Conservation (phyloP, 306 rosid genomes). For the Alnus rubra region DNA sequence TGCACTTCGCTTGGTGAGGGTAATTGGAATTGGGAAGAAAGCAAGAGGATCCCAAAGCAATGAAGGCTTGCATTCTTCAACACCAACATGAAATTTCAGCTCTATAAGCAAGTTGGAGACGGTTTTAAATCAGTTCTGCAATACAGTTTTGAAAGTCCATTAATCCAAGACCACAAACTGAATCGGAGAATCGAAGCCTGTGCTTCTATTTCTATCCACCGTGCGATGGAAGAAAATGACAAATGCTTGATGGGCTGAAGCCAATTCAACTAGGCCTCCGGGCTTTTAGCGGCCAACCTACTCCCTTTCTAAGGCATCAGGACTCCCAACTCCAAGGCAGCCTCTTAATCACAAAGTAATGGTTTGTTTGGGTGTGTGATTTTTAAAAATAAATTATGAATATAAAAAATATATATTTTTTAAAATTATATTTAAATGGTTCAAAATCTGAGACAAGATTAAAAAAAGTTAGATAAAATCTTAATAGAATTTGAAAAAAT, state of each 20-base stretch:
- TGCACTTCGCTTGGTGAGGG: conserved; percentile 26
- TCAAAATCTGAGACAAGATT: too few relatives aligned
- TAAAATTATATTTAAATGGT: too few relatives aligned
- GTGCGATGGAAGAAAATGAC: neutral
- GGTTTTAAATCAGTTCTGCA: neutral
- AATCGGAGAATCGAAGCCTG: neutral
- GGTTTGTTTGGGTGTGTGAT: too few relatives aligned
- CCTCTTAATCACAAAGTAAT: too few relatives aligned
- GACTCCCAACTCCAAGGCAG: too few relatives aligned
- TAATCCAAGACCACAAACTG: neutral
- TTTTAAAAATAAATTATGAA: too few relatives aligned
- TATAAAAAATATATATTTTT: too few relatives aligned
- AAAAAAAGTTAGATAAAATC: too few relatives aligned
- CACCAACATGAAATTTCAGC: neutral
- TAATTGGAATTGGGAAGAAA: conserved; percentile 20
- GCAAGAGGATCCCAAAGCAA: conserved; percentile 36
- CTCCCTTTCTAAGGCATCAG: too few relatives aligned
- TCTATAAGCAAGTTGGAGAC: neutral
- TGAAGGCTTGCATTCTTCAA: conserved; percentile 45
- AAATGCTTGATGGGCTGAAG: neutral
- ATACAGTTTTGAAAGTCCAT: neutral
- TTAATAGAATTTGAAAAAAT: too few relatives aligned
- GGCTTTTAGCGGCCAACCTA: too few relatives aligned
- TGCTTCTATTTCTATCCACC: neutral
- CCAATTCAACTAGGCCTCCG: too few relatives aligned